A percentile compares a stretch with the other conserved stretches of the same genome.
Conservation (phyloP, 2,329 filamentous ascomycete genomes). For the Phialophora macrospora region DNA sequence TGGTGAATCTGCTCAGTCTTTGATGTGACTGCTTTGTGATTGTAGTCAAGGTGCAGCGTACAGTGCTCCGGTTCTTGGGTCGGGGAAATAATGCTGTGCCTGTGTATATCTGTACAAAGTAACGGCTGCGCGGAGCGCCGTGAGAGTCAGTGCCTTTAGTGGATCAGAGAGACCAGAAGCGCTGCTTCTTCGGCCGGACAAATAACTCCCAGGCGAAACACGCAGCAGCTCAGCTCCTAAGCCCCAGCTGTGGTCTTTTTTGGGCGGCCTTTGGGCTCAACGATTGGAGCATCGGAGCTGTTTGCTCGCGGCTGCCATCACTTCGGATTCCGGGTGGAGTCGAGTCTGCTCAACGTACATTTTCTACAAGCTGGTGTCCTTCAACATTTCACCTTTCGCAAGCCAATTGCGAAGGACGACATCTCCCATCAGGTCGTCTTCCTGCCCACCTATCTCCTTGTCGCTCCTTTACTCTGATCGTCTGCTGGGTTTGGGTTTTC, state of each 20-base stretch:
- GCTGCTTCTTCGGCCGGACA: slow-evolving; percentile 6
- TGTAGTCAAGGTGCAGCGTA: background rate
- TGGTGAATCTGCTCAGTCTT: slow-evolving; percentile 7
- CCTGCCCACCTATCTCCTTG: slow-evolving; percentile 20
- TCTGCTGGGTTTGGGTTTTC: slow-evolving; percentile 16
- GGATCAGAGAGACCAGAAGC: slow-evolving; percentile 5
- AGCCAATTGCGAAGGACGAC: slow-evolving; percentile 16
- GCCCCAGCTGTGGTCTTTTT: slow-evolving; percentile 12
- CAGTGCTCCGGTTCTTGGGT: slow-evolving; percentile 11
- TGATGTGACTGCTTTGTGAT: background rate
- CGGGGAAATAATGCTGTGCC: slow-evolving; percentile 16
- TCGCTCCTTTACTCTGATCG: slow-evolving; percentile 35
- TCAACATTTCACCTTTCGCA: slow-evolving; percentile 24
- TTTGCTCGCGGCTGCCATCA: slow-evolving; percentile 14
- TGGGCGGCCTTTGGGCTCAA: background rate
- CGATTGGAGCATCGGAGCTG: slow-evolving; percentile 6
- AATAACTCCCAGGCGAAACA: background rate
- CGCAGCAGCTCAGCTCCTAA: background rate
- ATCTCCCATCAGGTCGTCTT: slow-evolving; percentile 24
- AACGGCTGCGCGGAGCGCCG: slow-evolving; percentile 15
- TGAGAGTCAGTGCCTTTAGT: background rate
- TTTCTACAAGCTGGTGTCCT: slow-evolving; percentile 31
- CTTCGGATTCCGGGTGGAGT: slow-evolving; percentile 22
- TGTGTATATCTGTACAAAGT: slow-evolving; percentile 12
- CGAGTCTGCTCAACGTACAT: slow-evolving; percentile 28